Percentiles rank a stretch among this genome's conserved stretches.
Evolutionary conservation across 345 rosid species (phyloP).

Genomic region (Populus davidiana): DNA sequence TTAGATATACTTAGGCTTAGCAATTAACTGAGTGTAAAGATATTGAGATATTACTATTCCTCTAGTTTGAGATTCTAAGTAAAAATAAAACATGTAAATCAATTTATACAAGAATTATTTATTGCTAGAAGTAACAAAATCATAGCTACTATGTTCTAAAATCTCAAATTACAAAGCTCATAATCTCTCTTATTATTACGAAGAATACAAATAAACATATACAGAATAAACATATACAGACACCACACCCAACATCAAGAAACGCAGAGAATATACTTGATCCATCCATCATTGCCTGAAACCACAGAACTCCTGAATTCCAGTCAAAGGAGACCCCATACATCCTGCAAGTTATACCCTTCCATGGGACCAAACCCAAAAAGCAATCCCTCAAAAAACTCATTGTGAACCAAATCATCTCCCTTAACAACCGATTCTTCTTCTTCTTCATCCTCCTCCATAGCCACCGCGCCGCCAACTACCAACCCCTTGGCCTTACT

Average conservation of each 20-base stretch:
- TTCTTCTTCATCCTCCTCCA: conserved; percentile 18
- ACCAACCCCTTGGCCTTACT: neutral
- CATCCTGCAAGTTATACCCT: conserved; percentile 36
- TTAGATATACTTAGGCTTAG: too few species aligned
- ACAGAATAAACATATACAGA: neutral
- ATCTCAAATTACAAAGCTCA: neutral
- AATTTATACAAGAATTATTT: neutral
- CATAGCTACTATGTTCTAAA: neutral
- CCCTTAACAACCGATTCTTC: conserved; percentile 13
- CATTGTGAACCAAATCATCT: conserved; percentile 22
- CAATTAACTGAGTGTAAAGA: too few species aligned
- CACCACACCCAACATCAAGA: too few species aligned
- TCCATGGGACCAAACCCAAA: conserved; percentile 47
- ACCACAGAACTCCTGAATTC: conserved; percentile 11
- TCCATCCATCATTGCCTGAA: neutral
- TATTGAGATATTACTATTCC: too few species aligned
- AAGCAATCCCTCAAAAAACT: conserved; percentile 40
- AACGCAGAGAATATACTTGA: too few species aligned
- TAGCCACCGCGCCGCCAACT: neutral
- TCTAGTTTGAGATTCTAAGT: too few species aligned
- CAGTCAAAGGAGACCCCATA: conserved; percentile 24
- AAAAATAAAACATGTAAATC: too few species aligned
- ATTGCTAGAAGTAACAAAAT: neutral
- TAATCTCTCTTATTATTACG: neutral
- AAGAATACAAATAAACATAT: neutral